Base-by-base conservation (phyloP, 352 stramenopile genomes). In the Phytopythium boreale region DNA sequence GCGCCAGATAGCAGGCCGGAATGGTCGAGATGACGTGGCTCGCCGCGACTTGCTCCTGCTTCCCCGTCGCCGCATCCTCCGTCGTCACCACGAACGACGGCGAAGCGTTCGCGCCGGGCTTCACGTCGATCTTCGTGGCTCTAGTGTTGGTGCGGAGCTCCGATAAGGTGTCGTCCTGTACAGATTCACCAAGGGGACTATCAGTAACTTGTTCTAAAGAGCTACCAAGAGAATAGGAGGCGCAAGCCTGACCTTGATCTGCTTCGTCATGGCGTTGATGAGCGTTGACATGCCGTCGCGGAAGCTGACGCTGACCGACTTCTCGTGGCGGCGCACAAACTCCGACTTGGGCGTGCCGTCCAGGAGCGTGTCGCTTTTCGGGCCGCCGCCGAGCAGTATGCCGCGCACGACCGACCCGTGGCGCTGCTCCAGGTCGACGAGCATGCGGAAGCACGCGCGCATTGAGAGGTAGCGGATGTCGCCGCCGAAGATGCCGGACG, bases 231-330 rank as follows among this genome's bases (percentile, higher is more conserved):
- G 34, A 1, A 20, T 12, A 12, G 34, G 1, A 14, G 34, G 11
- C 34, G 22, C 8, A 44, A 6, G n/a, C 19, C 53, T 4, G 58
- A 87, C 72, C 69, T 71, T 59, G 31, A 93, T 78, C 1, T 64
- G 66, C 39, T 76, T 44, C 14, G 71, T 64, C 15, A 96, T 65
- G 4, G 76, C 75, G 34, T 79, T 31, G 27, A 92, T 88, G 34
- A 97, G 72, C 39, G 80, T 89, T 34, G 56, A 70, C 86, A 97
- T 93, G 56, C 89, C 89, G 53, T 80, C 66, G 2, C 71, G 76
- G 69, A 97, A 97, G 72, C 86, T 95, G 53, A 97, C 77, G 65
- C 87, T 95, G n/a, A 95, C 77, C 0, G 88, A 82, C 26, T 78
- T 82, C 47, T 92, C 80, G 67, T 91, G 74, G 26, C 68, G 64